Evolutionary conservation across 768 basidiomycete genomes (phyloP), one percentile per base, ranked within the genome.

Genomic region (Rhodotorula toruloides): DNA sequence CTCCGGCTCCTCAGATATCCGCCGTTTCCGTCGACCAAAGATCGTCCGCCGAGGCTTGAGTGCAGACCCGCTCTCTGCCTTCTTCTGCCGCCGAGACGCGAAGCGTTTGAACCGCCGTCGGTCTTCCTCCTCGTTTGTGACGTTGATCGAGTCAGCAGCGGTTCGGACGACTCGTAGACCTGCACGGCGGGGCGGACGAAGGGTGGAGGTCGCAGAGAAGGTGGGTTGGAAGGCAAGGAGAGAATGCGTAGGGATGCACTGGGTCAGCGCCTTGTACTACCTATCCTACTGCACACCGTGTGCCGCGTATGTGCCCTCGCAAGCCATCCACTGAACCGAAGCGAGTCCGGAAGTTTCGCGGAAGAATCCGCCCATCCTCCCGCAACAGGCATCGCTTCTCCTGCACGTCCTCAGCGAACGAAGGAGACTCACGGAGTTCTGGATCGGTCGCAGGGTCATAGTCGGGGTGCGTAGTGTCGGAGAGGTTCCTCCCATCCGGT

Each of bases 81-180:
- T 49, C 36, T 62, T 65, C 32, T 31, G 37, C 2, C 54, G 27
- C 4, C 63, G 49, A 3, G 68, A 65, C 3, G 69, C 64, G 27
- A 61, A 42, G 9, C 70, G 70, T 32, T 58, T 54, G 49, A 72
- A 52, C 7, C 70, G 58, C 13, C 74, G 65, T 1, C 74, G 65
- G 19, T 71, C 76, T 39, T 97, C 93, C 40, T 87, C 84, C 63
- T 84, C 85, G 56, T 89, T 86, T 13, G 88, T 88, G 77, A 92
- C 90, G 67, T 89, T 87, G 71, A 96, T 86, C 44, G 89, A 90
- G 25, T 89, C 90, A 4, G 89, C 87, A 25, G 93, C 93, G 2
- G 93, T 96, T 73, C 87, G 87, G n/a, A 91, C 90, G 1, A 91
- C 93, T 58, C 90, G 85, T 54, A 97, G 82, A 42, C 63, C 70